Percentiles rank a stretch among this genome's conserved stretches.
Conservation (phyloP, 768 basidiomycete genomes). For the Agrocybe pediades region DNA sequence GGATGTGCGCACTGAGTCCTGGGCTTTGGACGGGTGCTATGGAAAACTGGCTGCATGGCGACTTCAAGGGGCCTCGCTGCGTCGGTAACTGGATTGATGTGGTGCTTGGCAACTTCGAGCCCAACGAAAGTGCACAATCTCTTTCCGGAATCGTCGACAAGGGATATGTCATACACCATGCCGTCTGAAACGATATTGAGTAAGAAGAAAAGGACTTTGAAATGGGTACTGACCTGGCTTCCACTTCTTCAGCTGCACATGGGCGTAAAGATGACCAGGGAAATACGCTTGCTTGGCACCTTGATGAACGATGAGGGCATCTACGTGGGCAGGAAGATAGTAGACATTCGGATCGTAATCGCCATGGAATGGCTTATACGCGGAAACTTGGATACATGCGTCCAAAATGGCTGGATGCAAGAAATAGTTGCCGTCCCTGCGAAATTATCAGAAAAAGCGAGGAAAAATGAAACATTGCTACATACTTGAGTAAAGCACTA, state of each 20-base stretch:
- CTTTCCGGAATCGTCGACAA: slow-evolving; percentile 25
- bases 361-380: slow-evolving; percentile 31
- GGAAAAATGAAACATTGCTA: slow-evolving; percentile 6
- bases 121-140: slow-evolving; percentile 17
- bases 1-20: background rate
- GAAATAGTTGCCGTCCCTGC: slow-evolving; percentile 26
- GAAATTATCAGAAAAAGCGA: background rate
- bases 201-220: background rate
- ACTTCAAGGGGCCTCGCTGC: slow-evolving; percentile 10
- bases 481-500: slow-evolving; percentile 23
- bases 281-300: slow-evolving; percentile 6
- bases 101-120: slow-evolving; percentile 15
- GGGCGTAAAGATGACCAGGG: slow-evolving; percentile 21
- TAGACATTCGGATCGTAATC: slow-evolving; percentile 27
- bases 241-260: slow-evolving; percentile 27
- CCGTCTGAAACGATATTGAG: slow-evolving; percentile 12
- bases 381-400: slow-evolving; percentile 32
- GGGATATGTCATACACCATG: slow-evolving; percentile 26
- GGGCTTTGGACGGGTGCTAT: slow-evolving; percentile 1
- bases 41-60: slow-evolving; percentile 10
- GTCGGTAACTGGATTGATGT: slow-evolving; percentile 14
- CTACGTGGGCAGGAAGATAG: slow-evolving; percentile 31
- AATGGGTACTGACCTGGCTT: slow-evolving; percentile 21
- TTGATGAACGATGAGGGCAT: slow-evolving; percentile 17
- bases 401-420: slow-evolving; percentile 40